These are phyloP conservation scores for Asterophora parasitica DNA, from an alignment of 768 basidiomycete species.

Conservation along the genomic window DNA sequence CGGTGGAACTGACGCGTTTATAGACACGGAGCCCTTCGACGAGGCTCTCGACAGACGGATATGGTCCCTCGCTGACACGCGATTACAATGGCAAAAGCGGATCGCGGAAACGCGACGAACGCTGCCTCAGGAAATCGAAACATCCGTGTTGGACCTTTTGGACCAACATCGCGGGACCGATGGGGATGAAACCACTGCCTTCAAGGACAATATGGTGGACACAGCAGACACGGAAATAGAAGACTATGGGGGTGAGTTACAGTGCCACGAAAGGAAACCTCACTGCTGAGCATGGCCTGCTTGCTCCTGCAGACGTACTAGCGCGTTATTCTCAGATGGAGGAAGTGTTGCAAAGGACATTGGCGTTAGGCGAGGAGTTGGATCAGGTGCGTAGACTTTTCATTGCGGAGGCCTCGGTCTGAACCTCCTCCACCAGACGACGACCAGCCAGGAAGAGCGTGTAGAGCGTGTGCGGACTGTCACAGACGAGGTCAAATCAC, in stretches of 20 bases:
- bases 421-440: conserved; percentile 28
- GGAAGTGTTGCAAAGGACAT: conserved; percentile 29
- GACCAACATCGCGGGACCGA: conserved; percentile 27
- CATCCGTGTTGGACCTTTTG: conserved; percentile 25
- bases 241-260: conserved; percentile 9
- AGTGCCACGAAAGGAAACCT: neutral
- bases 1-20: conserved; percentile 1
- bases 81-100: conserved; percentile 70
- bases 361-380: conserved; percentile 42
- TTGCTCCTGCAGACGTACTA: conserved; percentile 2
- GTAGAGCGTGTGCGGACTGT: conserved; percentile 41
- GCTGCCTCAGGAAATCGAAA: conserved; percentile 50
- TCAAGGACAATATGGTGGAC: conserved; percentile 4
- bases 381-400: conserved; percentile 38
- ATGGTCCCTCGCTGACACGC: conserved; percentile 73
- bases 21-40: conserved; percentile 78
- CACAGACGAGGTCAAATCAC: conserved; percentile 43
- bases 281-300: neutral
- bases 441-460: conserved; percentile 48
- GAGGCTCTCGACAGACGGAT: conserved; percentile 80
- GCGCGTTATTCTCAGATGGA: conserved; percentile 20
- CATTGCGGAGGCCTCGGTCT: neutral
- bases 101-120: conserved; percentile 64
- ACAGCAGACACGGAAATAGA: conserved; percentile 18
- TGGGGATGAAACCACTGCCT: conserved; percentile 15